A percentile compares a stretch with the other conserved stretches of the same genome.
phyloP scores from a whole-genome alignment of 176 grass and related monocot genomes.

The Cocos nucifera region DNA sequence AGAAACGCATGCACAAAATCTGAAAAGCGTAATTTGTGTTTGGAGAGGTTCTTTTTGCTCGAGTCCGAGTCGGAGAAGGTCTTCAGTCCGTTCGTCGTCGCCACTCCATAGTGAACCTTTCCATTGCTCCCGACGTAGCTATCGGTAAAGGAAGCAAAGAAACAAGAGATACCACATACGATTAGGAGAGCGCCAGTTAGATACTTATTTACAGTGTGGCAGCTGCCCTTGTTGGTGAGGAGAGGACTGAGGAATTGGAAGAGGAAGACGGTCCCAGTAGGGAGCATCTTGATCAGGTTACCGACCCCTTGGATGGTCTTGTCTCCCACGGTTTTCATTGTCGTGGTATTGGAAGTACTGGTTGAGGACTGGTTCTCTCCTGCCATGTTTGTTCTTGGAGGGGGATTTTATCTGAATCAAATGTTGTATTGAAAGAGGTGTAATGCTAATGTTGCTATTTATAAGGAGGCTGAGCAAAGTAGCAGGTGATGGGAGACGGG shows the following conservation, averaged over 20 bases:
- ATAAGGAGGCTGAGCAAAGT: too few species aligned
- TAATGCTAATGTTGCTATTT: too few species aligned
- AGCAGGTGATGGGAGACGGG: too few species aligned
- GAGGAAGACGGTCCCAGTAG: background rate
- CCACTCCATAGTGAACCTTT: background rate
- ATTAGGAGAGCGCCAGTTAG: background rate
- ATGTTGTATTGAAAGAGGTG: too few species aligned
- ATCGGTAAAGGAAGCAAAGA: background rate
- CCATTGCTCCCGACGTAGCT: background rate
- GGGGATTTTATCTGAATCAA: too few species aligned
- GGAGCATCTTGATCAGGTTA: background rate
- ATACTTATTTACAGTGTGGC: background rate
- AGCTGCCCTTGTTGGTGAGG: background rate
- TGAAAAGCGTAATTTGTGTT: background rate
- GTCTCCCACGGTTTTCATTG: background rate
- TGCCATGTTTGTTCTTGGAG: background rate
- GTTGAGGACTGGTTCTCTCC: conserved; percentile 3
- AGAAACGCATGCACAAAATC: background rate
- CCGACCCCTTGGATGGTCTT: background rate
- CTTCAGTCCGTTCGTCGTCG: background rate
- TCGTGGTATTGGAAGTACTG: background rate
- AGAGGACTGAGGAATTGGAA: background rate
- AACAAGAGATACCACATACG: background rate
- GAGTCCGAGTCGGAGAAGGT: background rate
- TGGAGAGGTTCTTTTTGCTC: background rate